Evolutionary conservation across 1,139 yeast species (phyloP), one percentile per base, ranked within the genome.

Genomic region (Geotrichum citri-aurantii): DNA sequence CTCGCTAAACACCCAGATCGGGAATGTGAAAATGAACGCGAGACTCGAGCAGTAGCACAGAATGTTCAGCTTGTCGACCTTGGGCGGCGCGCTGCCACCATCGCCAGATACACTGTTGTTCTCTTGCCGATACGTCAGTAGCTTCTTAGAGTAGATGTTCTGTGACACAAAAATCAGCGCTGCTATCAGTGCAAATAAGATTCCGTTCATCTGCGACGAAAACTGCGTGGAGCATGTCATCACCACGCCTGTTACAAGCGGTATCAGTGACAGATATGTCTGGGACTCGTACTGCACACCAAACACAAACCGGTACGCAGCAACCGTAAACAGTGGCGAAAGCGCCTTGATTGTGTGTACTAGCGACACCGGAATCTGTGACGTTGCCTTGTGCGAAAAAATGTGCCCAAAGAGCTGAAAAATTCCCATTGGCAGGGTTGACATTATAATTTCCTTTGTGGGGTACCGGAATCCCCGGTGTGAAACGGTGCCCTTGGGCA

Each of bases 351-450:
- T 85, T 19, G 97, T 91, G 72, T 91, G 97, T 29, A 92, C 97
- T 64, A 92, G 75, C 4, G 96, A 88, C 19, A 92, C 97, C 0
- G 97, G 97, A 53, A 92, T 88, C 62, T 86, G 73, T 2, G 91
- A 81, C 1, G 97, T 90, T 26, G 98, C 93, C 71, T 88, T 87
- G 71, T 91, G 96, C 5, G 95, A 83, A 12, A 95, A 83, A 61
- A 91, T 82, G 72, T 92, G 98, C 21, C 98, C 98, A 33, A 85
- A 77, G 63, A 92, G 87, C 75, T 92, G 98, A 73, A 92, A 92
- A 60, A 85, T 76, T 2, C 97, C 98, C 96, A 92, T 88, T 24
- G 97, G 97, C 31, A 89, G 80, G 0, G 95, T 88, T 40, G 93
- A 83, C 58, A 77, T 70, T 23, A 90, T 69, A 48, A 88, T 78